Evolutionary conservation across 2,329 filamentous ascomycete genomes (phyloP).

Genomic region (Botrytis fragariae): DNA sequence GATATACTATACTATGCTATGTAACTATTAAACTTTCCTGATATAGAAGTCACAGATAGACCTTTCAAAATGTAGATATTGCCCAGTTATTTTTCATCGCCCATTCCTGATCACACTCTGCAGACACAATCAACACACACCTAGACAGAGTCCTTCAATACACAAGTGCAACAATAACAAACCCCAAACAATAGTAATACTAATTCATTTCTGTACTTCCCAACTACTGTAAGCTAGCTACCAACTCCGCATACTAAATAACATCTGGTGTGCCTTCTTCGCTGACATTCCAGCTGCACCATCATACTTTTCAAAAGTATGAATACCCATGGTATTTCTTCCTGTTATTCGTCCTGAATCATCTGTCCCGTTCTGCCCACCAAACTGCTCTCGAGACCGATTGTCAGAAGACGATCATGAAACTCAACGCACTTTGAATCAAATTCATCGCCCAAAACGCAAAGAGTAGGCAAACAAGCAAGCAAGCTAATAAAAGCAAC

Average conservation of each 20-base stretch:
- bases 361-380: background rate
- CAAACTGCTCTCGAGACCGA: background rate
- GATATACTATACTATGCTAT: background rate
- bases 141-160: background rate
- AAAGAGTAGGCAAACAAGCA: background rate
- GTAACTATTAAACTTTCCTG: background rate
- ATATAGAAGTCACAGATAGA: background rate
- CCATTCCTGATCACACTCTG: background rate
- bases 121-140: background rate
- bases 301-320: background rate
- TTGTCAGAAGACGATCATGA: background rate
- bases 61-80: background rate
- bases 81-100: background rate
- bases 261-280: background rate
- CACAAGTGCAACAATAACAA: background rate
- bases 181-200: background rate
- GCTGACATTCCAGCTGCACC: constrained; percentile 7
- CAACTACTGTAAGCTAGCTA: background rate
- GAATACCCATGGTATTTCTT: constrained; percentile 4
- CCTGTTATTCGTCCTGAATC: background rate
- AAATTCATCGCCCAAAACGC: background rate
- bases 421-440: background rate
- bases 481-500: background rate
- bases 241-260: background rate
- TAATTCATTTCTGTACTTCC: background rate